Conservation (phyloP, 2,329 filamentous ascomycete genomes). For the Fusarium solani-melongenae region DNA sequence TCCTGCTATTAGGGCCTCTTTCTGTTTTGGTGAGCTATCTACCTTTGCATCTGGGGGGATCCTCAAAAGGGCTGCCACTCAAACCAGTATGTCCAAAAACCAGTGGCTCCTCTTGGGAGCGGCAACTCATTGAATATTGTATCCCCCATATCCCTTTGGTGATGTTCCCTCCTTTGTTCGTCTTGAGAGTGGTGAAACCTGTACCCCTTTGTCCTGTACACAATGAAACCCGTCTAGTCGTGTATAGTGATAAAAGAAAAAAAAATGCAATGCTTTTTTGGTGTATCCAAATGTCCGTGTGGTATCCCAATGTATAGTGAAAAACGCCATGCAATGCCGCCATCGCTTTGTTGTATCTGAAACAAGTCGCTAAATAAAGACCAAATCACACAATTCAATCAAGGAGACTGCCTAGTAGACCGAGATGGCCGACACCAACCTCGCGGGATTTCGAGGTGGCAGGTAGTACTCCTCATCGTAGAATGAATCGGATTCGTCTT, state of each 20-base stretch:
- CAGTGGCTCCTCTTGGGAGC: conserved; percentile 33
- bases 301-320: conserved; percentile 43
- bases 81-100: conserved; percentile 28
- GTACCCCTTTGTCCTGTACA: conserved; percentile 30
- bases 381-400: conserved; percentile 39
- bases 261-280: conserved; percentile 35
- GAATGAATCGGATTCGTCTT: conserved; percentile 51
- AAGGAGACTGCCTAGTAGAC: conserved; percentile 58
- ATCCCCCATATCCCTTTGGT: conserved; percentile 26
- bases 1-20: conserved; percentile 11
- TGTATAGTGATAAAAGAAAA: conserved; percentile 15
- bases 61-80: conserved; percentile 37
- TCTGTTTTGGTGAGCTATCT: conserved; percentile 38
- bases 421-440: conserved; percentile 66
- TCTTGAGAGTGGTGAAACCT: conserved; percentile 40
- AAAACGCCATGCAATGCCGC: conserved; percentile 46
- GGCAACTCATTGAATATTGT: conserved; percentile 29
- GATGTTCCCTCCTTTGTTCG: conserved; percentile 29
- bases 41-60: conserved; percentile 13
- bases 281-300: conserved; percentile 38
- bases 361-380: conserved; percentile 38
- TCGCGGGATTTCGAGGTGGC: conserved; percentile 61
- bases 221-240: conserved; percentile 30
- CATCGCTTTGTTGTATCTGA: conserved; percentile 40
- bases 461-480: conserved; percentile 67